Conservation (phyloP, 495 filamentous ascomycete species). For the Podospora pseudopauciseta region DNA sequence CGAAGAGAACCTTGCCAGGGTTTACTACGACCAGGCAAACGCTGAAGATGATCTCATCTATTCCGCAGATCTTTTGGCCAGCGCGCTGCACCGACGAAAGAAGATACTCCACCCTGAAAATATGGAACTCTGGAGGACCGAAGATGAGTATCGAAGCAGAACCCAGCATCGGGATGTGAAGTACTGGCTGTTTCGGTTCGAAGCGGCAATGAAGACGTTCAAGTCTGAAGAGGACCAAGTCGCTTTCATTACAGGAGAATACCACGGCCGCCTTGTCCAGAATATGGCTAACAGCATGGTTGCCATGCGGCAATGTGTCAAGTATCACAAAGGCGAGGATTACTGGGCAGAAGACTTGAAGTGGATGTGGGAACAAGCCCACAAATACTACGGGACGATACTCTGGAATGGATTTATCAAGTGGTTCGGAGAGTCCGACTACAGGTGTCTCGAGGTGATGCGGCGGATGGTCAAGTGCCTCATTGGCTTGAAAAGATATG, state of each 20-base stretch:
- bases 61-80: background rate
- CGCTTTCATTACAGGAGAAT: background rate
- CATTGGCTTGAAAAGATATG: background rate
- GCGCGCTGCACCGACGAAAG: background rate
- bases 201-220: background rate
- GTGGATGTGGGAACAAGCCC: background rate
- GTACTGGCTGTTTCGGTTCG: background rate
- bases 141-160: background rate
- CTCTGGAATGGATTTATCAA: background rate
- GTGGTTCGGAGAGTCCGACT: background rate
- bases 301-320: background rate
- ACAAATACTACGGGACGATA: background rate
- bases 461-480: background rate
- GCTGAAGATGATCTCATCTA: background rate
- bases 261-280: background rate
- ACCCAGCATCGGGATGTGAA: background rate
- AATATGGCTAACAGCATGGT: background rate
- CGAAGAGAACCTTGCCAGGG: background rate
- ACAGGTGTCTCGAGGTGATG: background rate
- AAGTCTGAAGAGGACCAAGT: background rate
- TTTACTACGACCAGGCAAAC: background rate
- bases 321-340: background rate
- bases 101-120: background rate
- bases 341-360: background rate
- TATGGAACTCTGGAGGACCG: background rate